A percentile compares a stretch with the other conserved stretches of the same genome.
Evolutionary conservation across 106 monocot species (phyloP).

Genomic region (Alisma plantagoaquatica): DNA sequence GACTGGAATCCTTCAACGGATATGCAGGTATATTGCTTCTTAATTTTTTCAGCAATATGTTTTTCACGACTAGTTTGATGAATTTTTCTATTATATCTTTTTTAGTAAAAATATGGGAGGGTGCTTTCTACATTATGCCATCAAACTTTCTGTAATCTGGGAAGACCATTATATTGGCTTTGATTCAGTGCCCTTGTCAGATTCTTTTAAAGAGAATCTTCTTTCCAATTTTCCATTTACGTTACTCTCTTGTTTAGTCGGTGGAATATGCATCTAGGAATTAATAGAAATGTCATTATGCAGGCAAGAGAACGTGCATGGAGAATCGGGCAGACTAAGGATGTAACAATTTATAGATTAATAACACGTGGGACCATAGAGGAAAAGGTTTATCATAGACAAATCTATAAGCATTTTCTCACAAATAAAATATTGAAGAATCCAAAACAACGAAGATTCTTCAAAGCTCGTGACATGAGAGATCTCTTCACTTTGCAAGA

Average conservation of each 20-base stretch:
- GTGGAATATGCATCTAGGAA: too few species aligned
- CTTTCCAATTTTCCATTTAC: too few species aligned
- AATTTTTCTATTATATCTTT: neutral
- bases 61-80: neutral
- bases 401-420: conserved; percentile 95
- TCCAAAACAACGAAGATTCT: conserved; percentile 85
- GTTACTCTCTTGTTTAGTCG: too few species aligned
- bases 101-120: neutral
- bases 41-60: neutral
- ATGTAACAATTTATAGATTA: conserved; percentile 83
- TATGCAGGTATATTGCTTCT: conserved; percentile 57
- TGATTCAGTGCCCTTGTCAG: too few species aligned
- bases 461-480: conserved; percentile 82
- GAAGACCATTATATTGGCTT: too few species aligned
- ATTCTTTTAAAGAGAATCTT: too few species aligned
- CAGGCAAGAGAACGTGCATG: conserved; percentile 99
- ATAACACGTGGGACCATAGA: conserved; percentile 97
- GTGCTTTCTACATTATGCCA: neutral
- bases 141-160: too few species aligned
- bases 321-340: conserved; percentile 87
- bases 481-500: conserved; percentile 88
- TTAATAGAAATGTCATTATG: too few species aligned
- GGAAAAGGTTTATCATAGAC: conserved; percentile 95
- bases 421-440: conserved; percentile 93
- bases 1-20: conserved; percentile 99